Conservation (phyloP, 768 basidiomycete species). For the Tephrocybe sp. region DNA sequence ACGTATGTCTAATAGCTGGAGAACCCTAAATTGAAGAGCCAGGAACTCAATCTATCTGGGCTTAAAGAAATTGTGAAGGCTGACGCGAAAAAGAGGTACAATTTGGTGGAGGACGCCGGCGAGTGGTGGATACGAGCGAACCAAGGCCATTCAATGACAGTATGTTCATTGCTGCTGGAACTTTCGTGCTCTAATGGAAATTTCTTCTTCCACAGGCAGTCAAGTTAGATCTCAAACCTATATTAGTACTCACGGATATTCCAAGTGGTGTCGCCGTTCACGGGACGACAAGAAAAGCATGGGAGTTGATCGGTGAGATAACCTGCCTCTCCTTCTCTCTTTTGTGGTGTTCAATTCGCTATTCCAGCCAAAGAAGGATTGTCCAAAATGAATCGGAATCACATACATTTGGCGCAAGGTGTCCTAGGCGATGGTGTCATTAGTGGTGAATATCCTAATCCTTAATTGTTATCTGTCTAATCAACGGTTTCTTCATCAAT, state of each 20-base stretch:
- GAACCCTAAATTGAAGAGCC: conserved; percentile 61
- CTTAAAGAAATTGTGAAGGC: conserved; percentile 64
- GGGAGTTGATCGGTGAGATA: conserved; percentile 72
- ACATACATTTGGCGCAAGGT: conserved; percentile 90
- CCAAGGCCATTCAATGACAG: conserved; percentile 88
- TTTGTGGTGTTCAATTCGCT: neutral
- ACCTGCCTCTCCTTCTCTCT: neutral
- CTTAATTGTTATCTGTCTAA: neutral
- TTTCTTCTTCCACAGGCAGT: conserved; percentile 47
- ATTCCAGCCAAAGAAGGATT: conserved; percentile 66
- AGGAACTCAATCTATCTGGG: conserved; percentile 47
- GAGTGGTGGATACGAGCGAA: conserved; percentile 90
- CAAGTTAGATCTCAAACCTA: conserved; percentile 63
- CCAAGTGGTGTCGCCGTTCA: conserved; percentile 76
- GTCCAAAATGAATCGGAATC: conserved; percentile 85
- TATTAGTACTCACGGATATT: conserved; percentile 59
- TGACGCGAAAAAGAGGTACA: conserved; percentile 69
- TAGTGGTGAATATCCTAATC: conserved; percentile 67
- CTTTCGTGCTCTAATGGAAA: too few relatives aligned
- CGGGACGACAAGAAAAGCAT: conserved; percentile 70
- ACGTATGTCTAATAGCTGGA: conserved; percentile 58
- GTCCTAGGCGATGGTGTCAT: conserved; percentile 63
- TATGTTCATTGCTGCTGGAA: conserved; percentile 24
- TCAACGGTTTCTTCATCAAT: neutral
- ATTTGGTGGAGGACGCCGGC: conserved; percentile 53